A percentile compares a stretch with the other conserved stretches of the same genome.
Conservation (phyloP, 2,329 filamentous ascomycete species). For the Sclerotinia nivalis region DNA sequence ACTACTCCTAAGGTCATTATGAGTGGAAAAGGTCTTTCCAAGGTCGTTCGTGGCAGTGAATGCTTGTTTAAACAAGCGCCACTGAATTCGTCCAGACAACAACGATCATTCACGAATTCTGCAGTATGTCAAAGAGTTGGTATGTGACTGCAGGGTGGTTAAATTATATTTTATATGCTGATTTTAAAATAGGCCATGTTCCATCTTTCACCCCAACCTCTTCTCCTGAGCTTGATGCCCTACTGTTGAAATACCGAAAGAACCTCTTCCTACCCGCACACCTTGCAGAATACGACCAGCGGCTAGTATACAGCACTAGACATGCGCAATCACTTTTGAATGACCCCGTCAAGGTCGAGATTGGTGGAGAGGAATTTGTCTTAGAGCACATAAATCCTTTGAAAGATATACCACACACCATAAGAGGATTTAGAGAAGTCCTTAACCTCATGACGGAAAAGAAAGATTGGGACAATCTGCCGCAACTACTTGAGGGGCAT, state of each 20-base stretch:
- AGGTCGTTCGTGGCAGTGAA: constrained; percentile 29
- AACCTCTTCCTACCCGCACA: constrained; percentile 63
- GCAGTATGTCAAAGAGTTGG: constrained; percentile 32
- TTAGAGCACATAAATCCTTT: constrained; percentile 36
- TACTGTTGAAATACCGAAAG: constrained; percentile 55
- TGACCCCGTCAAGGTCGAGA: constrained; percentile 59
- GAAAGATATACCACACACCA: constrained; percentile 31
- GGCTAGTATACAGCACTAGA: constrained; percentile 52
- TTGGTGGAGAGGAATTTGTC: constrained; percentile 52
- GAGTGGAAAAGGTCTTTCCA: constrained; percentile 28
- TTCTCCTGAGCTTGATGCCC: constrained; percentile 53
- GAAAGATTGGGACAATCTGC: constrained; percentile 41
- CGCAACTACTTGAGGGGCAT: constrained; percentile 39
- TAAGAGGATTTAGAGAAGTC: constrained; percentile 25
- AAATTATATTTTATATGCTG: neutral
- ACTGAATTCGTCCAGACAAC: constrained; percentile 23
- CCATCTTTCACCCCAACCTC: constrained; percentile 52
- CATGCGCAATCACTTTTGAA: constrained; percentile 51
- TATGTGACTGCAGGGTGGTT: constrained; percentile 24
- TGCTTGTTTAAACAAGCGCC: constrained; percentile 27
- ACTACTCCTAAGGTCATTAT: constrained; percentile 23
- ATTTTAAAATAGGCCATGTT: constrained; percentile 31
- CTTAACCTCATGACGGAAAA: constrained; percentile 39
- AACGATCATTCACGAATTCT: constrained; percentile 38
- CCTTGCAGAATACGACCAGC: constrained; percentile 54